phyloP scores from a whole-genome alignment of 495 filamentous ascomycete species.

The Darksidea phi region DNA sequence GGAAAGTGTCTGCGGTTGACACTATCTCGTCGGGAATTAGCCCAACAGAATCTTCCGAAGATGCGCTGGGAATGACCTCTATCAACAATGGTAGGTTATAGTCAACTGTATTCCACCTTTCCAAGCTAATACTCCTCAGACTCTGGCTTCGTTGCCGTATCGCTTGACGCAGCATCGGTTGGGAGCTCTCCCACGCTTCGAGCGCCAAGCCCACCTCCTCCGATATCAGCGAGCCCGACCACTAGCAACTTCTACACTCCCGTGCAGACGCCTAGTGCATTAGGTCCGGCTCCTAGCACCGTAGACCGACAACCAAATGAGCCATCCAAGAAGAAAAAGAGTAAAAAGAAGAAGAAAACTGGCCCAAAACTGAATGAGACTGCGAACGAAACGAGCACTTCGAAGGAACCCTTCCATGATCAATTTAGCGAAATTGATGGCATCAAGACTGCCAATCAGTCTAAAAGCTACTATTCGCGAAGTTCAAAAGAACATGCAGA shows the following conservation, averaged over 20 bases:
- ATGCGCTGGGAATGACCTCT: too few relatives aligned
- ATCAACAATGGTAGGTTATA: not conserved
- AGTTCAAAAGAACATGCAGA: too few relatives aligned
- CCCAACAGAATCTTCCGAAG: too few relatives aligned
- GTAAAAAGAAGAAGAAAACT: constrained; percentile 15
- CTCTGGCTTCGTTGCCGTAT: not conserved
- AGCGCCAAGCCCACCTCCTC: not conserved
- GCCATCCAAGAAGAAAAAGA: constrained; percentile 11
- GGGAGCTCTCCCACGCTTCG: not conserved
- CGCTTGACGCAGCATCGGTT: not conserved
- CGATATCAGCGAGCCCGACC: constrained; percentile 13
- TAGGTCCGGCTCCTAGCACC: not conserved
- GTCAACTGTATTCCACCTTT: not conserved
- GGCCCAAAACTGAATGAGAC: constrained; percentile 4
- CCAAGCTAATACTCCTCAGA: not conserved
- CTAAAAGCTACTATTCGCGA: not conserved
- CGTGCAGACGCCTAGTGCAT: constrained; percentile 4
- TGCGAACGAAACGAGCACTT: not conserved
- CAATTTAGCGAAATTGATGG: constrained; percentile 1
- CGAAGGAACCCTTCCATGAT: not conserved
- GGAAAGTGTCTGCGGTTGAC: too few relatives aligned
- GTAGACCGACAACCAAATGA: not conserved
- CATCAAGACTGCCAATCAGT: not conserved
- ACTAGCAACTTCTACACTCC: constrained; percentile 15
- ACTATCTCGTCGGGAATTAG: too few relatives aligned